A percentile compares a stretch with the other conserved stretches of the same genome.
Conservation (phyloP, 1,139 yeast genomes). For the Ogataea hybrid region DNA sequence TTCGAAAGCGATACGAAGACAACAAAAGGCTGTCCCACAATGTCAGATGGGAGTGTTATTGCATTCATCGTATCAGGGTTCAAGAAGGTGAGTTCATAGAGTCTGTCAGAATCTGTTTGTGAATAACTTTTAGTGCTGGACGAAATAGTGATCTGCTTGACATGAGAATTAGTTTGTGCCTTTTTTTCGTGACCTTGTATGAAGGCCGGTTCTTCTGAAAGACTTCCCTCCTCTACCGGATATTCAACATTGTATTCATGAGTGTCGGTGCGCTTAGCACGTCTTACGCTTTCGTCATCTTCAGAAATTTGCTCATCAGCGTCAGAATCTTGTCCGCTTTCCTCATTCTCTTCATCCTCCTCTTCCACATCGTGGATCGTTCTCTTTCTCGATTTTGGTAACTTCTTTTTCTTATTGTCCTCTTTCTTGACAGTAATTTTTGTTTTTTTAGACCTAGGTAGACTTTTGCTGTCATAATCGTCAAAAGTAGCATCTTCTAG, state of each 20-base stretch:
- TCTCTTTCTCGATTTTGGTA: constrained; percentile 11
- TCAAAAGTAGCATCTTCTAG: too few species aligned
- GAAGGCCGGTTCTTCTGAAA: too few species aligned
- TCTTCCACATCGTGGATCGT: constrained; percentile 15
- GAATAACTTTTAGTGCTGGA: constrained; percentile 18
- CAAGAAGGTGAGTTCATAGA: constrained; percentile 23
- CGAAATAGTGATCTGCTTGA: constrained; percentile 19
- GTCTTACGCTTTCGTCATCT: background rate
- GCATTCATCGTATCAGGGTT: constrained; percentile 25
- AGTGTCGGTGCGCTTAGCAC: background rate
- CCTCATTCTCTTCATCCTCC: constrained; percentile 23
- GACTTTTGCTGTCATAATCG: too few species aligned
- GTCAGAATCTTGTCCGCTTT: constrained; percentile 14
- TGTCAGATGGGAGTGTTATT: constrained; percentile 24
- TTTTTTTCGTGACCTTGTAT: too few species aligned
- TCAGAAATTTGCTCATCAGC: background rate
- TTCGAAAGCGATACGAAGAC: constrained; percentile 24
- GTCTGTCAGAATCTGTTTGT: constrained; percentile 12
- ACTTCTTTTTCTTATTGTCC: background rate
- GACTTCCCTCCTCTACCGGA: too few species aligned
- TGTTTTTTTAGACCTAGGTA: too few species aligned
- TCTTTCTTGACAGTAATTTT: background rate
- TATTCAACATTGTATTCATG: too few species aligned
- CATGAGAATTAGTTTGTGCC: background rate
- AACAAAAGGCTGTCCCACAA: constrained; percentile 28